Base-by-base conservation (phyloP, 1,284 basidiomycete species). In the Ceratobasidium sp. region DNA sequence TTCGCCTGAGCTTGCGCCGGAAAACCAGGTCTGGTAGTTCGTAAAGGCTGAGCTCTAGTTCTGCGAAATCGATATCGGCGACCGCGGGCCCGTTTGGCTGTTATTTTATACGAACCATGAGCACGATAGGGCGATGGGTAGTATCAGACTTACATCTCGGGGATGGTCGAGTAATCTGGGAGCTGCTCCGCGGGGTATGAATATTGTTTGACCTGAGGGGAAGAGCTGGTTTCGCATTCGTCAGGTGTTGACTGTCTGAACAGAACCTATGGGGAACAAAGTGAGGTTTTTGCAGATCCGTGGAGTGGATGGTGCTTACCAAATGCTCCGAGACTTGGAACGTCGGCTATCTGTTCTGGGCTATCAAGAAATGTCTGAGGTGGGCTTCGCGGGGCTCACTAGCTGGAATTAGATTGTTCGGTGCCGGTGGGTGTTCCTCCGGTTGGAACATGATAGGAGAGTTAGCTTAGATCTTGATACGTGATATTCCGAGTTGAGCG, bases 291-390 rank as follows among this genome's bases (percentile, higher is more conserved):
- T n/a, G 52, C 52, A 55, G 52, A 55, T n/a, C 27, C 52, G 66
- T 33, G 33, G 16, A 48, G 44, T 54, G 16, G 33, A 48, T 2
- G 35, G 8, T 75, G 33, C 73, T 66, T 30, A 75, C 73, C 73
- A 66, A 75, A 75, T 50, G 60, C 62, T 66, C 73, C 73, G 12
- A 75, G 60, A 64, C 73, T 62, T 66, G 73, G 73, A 57, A 75
- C 38, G 44, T 75, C 73, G 23, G 73, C 48, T 33, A 48, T 75
- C 73, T 75, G 10, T 27, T 54, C 59, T 75, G 50, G 62, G 20
- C 46, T 50, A 50, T 64, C 62, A 64, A 46, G 55, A 38, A 41
- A 33, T 23, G 46, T 41, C 18, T 38, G 27, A 33, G 44, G 18
- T 20, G 41, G 35, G 48, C 23, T 44, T 14, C 10, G 8, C 30